Evolutionary conservation across 768 basidiomycete genomes (phyloP), one percentile per base, ranked within the genome.

Genomic region (Mycena belliarum): DNA sequence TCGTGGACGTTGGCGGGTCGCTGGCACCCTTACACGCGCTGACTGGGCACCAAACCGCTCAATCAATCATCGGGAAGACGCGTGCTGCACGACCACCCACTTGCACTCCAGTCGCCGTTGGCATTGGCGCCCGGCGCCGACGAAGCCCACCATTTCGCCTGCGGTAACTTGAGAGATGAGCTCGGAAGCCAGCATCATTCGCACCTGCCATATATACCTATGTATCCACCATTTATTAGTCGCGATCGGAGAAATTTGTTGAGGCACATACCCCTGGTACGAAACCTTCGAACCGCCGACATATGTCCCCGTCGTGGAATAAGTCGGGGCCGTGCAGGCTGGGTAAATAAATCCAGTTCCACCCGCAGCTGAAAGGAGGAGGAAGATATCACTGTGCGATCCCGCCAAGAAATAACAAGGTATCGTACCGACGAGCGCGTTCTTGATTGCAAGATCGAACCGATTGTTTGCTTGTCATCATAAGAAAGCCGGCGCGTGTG

Each of bases 311-410:
- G 83, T 82, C 10, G 80, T 66, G 48, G 74, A 72, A 64, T 71
- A 88, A 0, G 82, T 77, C 18, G 83, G 74, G 11, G 85, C 83
- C 38, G 80, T 76, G 66, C 86, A 89, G 49, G 80, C 61, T 16
- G 86, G 85, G 70, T 77, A 88, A 3, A 81, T 82, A 69, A 88
- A 89, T 9, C 86, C 85, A 18, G 82, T 84, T n/a, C 85, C 84
- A 45, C 87, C 86, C 33, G 86, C 82, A 15, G 82, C 80, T 15
- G n/a, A n/a, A n/a, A n/a, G n/a, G n/a, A n/a, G n/a, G n/a, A n/a
- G n/a, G n/a, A n/a, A n/a, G n/a, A n/a, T n/a, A n/a, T n/a, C n/a
- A n/a, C n/a, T n/a, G n/a, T n/a, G n/a, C n/a, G n/a, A n/a, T n/a
- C n/a, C n/a, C n/a, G n/a, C n/a, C n/a, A n/a, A n/a, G n/a, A n/a